A percentile compares a stretch with the other conserved stretches of the same genome.
phyloP scores from a whole-genome alignment of 768 basidiomycete genomes.

The Lactarius akahatsu region DNA sequence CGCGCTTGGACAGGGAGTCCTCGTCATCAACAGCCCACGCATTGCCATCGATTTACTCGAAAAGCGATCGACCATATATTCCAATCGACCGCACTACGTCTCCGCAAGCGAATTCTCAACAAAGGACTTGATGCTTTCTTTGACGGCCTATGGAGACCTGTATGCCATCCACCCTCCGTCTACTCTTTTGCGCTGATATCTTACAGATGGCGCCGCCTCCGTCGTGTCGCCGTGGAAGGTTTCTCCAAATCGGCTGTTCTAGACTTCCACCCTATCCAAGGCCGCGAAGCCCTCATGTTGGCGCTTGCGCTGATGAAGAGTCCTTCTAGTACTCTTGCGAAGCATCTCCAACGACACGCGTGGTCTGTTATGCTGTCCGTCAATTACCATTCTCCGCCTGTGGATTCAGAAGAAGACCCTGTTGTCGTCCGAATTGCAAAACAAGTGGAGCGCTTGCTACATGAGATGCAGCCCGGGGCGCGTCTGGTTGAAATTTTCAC shows the following conservation, averaged over 20 bases:
- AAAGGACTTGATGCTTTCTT: slow-evolving; percentile 31
- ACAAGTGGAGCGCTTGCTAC: background rate
- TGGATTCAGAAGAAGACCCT: slow-evolving; percentile 19
- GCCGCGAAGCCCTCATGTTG: slow-evolving; percentile 33
- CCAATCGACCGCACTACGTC: slow-evolving; percentile 17
- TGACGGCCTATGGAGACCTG: slow-evolving; percentile 32
- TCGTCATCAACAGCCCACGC: slow-evolving; percentile 35
- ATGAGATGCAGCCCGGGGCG: background rate
- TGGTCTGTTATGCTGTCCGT: slow-evolving; percentile 32
- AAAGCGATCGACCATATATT: slow-evolving; percentile 8
- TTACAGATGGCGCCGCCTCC: slow-evolving; percentile 30
- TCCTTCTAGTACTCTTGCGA: slow-evolving; percentile 29
- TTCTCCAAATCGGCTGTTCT: slow-evolving; percentile 33
- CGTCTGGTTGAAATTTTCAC: background rate
- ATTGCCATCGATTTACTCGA: slow-evolving; percentile 34
- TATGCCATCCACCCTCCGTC: background rate
- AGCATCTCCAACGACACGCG: slow-evolving; percentile 31
- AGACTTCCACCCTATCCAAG: slow-evolving; percentile 34
- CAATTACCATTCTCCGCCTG: slow-evolving; percentile 9
- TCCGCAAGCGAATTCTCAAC: slow-evolving; percentile 34
- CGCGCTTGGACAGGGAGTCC: slow-evolving; percentile 34
- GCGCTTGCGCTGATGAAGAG: slow-evolving; percentile 32
- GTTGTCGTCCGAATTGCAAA: background rate
- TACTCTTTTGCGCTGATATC: background rate
- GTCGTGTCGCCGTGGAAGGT: slow-evolving; percentile 30